A percentile compares a stretch with the other conserved stretches of the same genome.
Evolutionary conservation across 345 rosid genomes (phyloP).

Genomic region (Turnera subulata): DNA sequence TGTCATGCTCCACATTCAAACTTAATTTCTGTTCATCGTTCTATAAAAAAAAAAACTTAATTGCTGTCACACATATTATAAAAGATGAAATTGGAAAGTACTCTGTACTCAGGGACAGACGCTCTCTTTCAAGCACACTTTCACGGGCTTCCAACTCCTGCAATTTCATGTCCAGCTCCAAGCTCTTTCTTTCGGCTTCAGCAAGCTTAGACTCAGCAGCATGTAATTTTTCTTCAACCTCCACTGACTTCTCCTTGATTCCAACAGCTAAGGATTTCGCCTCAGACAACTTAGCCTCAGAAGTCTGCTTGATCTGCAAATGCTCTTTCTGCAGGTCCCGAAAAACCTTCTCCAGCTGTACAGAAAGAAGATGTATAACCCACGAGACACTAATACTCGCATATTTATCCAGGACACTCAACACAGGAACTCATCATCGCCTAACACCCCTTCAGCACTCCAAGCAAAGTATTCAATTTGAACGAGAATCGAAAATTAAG

Average conservation of each 20-base stretch:
- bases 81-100: slow-evolving; percentile 22
- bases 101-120: slow-evolving; percentile 64
- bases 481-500: background rate
- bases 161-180: slow-evolving; percentile 63
- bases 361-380: slow-evolving; percentile 3
- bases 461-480: background rate
- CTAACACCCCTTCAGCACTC: background rate
- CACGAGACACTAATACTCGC: background rate
- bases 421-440: background rate
- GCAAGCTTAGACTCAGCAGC: slow-evolving; percentile 61
- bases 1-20: background rate
- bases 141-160: slow-evolving; percentile 71
- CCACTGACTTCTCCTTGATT: slow-evolving; percentile 50
- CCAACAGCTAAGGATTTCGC: slow-evolving; percentile 57
- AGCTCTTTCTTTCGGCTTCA: slow-evolving; percentile 52
- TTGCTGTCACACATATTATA: slow-evolving; percentile 4
- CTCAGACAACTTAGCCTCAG: slow-evolving; percentile 60
- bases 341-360: slow-evolving; percentile 80
- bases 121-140: slow-evolving; percentile 53
- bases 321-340: slow-evolving; percentile 47
- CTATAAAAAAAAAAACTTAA: too few relatives aligned
- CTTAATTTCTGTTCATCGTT: background rate
- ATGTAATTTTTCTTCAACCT: slow-evolving; percentile 51
- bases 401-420: background rate
- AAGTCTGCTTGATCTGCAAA: slow-evolving; percentile 43